Evolutionary conservation across 306 rosid species (phyloP), one percentile per base, ranked within the genome.

Genomic region (Purshia tridentata): DNA sequence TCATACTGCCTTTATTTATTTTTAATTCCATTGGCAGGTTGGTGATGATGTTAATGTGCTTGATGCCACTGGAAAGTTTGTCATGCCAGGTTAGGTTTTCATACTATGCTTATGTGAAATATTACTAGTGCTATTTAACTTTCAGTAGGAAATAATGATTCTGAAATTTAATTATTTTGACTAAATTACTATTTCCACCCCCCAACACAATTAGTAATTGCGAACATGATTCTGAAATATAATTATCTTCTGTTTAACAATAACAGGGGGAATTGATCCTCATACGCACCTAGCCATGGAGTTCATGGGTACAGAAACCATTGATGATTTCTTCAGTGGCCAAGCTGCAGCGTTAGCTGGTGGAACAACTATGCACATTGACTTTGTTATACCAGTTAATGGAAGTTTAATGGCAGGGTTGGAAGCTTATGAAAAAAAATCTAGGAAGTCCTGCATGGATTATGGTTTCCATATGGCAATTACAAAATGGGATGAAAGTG

Each of bases 321-420:
- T 81, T 51, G 97, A 91, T 72, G 94, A 93, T 84, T 93, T 91
- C 90, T 91, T 93, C 86, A 84, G 81, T 78, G 97, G 98, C 68
- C 98, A 93, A 84, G 98, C 98, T 39, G 98, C 98, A 16, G 96
- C 97, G 60, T 89, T 93, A 88, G 93, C 97, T 67, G 98, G 97
- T 73, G 98, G 98, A 77, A 93, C 98, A 29, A 93, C 98, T 13
- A 91, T 91, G 98, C 97, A 93, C 77, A 89, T 93, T 55, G 96
- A 93, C 87, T 93, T 93, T 71, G 92, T 89, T 62, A 79, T 93
- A 72, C 98, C 97, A 7, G 80, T 72, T 59, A 22, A 81, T 65
- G 98, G 94, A 65, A 91, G 91, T 81, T 83, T 91, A 80, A 81
- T 70, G 1, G 87, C 85, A 64, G 98, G 97, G 60, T 85, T 89